Evolutionary conservation across 108 stramenopile genomes (phyloP).

Genomic region (Epipyxis sp.): DNA sequence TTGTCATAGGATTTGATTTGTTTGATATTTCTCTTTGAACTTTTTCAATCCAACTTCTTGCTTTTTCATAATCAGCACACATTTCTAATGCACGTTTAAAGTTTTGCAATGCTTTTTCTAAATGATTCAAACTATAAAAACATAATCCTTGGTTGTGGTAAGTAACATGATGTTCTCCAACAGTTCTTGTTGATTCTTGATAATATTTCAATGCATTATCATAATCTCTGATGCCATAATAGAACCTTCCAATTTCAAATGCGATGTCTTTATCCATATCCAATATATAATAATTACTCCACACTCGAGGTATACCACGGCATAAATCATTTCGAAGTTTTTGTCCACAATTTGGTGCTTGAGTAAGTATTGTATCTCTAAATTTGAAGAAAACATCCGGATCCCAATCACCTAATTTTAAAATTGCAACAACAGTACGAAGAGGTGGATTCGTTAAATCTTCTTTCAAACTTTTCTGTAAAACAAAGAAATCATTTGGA

Average conservation of each 20-base stretch:
- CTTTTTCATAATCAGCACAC: conserved; percentile 61
- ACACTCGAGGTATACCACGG: conserved; percentile 57
- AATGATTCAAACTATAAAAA: conserved; percentile 56
- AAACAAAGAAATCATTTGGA: conserved; percentile 68
- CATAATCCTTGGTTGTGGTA: conserved; percentile 71
- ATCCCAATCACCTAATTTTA: conserved; percentile 62
- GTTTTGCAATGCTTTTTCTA: conserved; percentile 40
- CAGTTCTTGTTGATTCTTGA: conserved; percentile 41
- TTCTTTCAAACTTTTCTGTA: conserved; percentile 65
- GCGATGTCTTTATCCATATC: conserved; percentile 65
- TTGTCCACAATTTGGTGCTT: conserved; percentile 37
- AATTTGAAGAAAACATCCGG: conserved; percentile 71
- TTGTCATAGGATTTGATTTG: too few relatives aligned
- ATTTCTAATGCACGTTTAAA: conserved; percentile 52
- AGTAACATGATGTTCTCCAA: conserved; percentile 70
- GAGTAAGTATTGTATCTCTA: conserved; percentile 54
- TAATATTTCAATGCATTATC: conserved; percentile 57
- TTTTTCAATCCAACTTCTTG: conserved; percentile 54
- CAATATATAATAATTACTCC: conserved; percentile 64
- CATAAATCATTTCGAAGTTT: conserved; percentile 61
- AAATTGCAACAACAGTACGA: conserved; percentile 38
- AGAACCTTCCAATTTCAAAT: conserved; percentile 60
- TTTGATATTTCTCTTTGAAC: conserved; percentile 34
- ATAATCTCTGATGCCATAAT: conserved; percentile 65
- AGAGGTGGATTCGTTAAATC: conserved; percentile 55